Evolutionary conservation across 306 rosid genomes (phyloP).

Genomic region (Boehmeria nivea): DNA sequence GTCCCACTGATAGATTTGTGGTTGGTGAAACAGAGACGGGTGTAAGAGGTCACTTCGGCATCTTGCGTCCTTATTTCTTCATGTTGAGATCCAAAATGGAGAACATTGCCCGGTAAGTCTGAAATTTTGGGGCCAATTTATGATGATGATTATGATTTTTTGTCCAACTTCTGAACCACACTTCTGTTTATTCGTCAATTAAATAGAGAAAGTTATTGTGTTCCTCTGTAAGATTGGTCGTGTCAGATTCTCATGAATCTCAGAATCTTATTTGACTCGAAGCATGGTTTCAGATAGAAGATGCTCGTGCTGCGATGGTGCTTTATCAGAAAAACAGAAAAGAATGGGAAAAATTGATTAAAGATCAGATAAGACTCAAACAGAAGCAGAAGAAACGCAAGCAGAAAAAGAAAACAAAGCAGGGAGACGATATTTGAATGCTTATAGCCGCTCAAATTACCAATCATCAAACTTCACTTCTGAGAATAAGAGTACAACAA

Average conservation of each 20-base stretch:
- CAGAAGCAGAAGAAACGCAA: conserved; percentile 66
- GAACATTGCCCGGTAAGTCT: conserved; percentile 92
- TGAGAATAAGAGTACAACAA: too few species aligned
- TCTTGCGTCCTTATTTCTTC: conserved; percentile 72
- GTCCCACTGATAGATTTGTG: conserved; percentile 14
- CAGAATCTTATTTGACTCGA: conserved; percentile 1
- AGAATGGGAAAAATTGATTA: conserved; percentile 69
- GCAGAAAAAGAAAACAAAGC: conserved; percentile 53
- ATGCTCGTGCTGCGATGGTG: conserved; percentile 90
- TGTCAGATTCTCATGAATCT: neutral
- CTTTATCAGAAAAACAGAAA: conserved; percentile 72
- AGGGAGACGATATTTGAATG: conserved; percentile 21
- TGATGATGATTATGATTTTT: too few species aligned
- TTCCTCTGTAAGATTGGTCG: neutral
- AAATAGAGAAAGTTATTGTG: too few species aligned
- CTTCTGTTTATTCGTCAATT: too few species aligned
- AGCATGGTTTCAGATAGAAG: conserved; percentile 49
- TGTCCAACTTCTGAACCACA: neutral
- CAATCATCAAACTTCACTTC: neutral
- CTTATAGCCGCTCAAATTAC: neutral
- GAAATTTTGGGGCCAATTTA: too few species aligned
- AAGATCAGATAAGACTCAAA: conserved; percentile 50
- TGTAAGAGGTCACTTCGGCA: conserved; percentile 64
- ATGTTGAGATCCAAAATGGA: conserved; percentile 74
- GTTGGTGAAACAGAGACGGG: conserved; percentile 49